Percentiles rank a stretch among this genome's conserved stretches.
phyloP scores from a whole-genome alignment of 345 rosid species.

The Arabis hirsuta region DNA sequence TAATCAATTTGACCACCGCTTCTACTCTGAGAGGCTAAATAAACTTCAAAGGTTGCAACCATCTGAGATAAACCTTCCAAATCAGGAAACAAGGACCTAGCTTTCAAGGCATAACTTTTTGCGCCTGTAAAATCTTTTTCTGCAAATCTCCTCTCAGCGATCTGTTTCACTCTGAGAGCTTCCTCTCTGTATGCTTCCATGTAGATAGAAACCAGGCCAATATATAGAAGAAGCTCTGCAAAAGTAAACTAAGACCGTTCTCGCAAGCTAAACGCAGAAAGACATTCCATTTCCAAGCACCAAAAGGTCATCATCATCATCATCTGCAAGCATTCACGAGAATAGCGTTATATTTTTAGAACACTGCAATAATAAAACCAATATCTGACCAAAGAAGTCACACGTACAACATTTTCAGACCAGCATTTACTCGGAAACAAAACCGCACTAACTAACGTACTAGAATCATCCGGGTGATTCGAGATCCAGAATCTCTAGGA shows the following conservation, averaged over 20 bases:
- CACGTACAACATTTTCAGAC: conserved; percentile 33
- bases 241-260: conserved; percentile 47
- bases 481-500: conserved; percentile 25
- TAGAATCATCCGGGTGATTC: not conserved
- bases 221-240: conserved; percentile 39
- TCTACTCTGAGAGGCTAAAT: conserved; percentile 74
- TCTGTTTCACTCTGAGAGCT: conserved; percentile 83
- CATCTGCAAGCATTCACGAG: conserved; percentile 53
- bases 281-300: conserved; percentile 35
- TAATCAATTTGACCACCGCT: conserved; percentile 73
- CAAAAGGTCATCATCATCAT: conserved; percentile 50
- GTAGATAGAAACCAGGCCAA: conserved; percentile 38
- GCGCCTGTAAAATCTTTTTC: conserved; percentile 85
- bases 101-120: conserved; percentile 78
- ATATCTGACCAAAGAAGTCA: conserved; percentile 9
- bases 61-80: conserved; percentile 91
- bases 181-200: conserved; percentile 83
- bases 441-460: conserved; percentile 12
- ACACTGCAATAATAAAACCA: conserved; percentile 7
- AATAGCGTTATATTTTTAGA: conserved; percentile 26
- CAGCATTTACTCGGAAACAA: not conserved
- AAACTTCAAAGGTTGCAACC: conserved; percentile 94
- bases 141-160: conserved; percentile 80
- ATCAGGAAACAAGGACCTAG: conserved; percentile 74
- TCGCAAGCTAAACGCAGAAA: conserved; percentile 39